Evolutionary conservation across 2,329 filamentous ascomycete species (phyloP), one percentile per base, ranked within the genome.

Genomic region (Volutella citrinella): DNA sequence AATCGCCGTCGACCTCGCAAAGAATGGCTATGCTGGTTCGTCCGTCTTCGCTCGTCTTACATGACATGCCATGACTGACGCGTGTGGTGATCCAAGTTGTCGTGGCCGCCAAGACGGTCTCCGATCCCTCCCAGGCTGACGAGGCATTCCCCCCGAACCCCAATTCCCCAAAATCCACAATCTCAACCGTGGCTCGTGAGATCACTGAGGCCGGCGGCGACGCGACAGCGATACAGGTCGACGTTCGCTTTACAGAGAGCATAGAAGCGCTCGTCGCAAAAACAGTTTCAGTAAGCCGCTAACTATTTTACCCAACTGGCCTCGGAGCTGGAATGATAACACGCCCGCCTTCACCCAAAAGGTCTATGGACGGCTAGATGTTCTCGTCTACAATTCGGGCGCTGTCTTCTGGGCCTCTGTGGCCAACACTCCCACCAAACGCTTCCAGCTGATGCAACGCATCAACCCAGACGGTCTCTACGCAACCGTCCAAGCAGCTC

Each of bases 361-460:
- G 50, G 66, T 59, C 5, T 82, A 84, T 49, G 71, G 72, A 26
- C 74, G 74, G 15, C 66, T 94, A 5, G 86, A 93, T 55, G 82
- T 84, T 1, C 63, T 94, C 4, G 60, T 93, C 30, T 94, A 94
- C 68, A 94, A 93, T 57, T 81, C 82, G 0, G 87, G 87, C 24
- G 87, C 87, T 4, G 89, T 94, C 46, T 93, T 83, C 82, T 91
- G 87, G 86, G 76, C 82, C 0, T 74, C 82, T 3, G 78, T 94
- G 0, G 74, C 80, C 32, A 75, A 80, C 28, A 91, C 86, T 0
- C 82, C 84, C 0, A 66, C 84, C 45, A 84, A 83, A 59, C 74
- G 85, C n/a, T 91, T 87, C 64, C 78, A 80, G 56, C 74, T 84
- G 46, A 87, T 90, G 81, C 84, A 89, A 61, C 68, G 70, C 40